phyloP scores from a whole-genome alignment of 306 rosid genomes.

The Sphenostylis stenocarpa region DNA sequence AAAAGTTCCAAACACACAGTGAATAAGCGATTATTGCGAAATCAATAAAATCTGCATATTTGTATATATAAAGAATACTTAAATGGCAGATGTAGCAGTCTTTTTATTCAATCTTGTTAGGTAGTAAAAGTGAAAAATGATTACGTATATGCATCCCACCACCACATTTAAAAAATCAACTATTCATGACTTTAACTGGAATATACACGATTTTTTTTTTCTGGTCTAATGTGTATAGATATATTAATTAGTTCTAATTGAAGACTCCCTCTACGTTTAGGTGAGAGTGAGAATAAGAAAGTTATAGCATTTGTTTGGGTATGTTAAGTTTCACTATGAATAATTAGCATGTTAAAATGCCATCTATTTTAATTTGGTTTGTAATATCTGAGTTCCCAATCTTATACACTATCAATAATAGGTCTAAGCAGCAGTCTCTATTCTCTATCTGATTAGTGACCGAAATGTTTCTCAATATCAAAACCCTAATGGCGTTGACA shows the following conservation, averaged over 20 bases:
- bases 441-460: neutral
- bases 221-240: neutral
- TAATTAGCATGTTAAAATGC: too few relatives aligned
- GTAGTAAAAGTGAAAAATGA: constrained; percentile 36
- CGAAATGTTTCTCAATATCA: neutral
- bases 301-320: too few relatives aligned
- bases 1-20: too few relatives aligned
- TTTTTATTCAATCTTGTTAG: constrained; percentile 42
- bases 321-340: too few relatives aligned
- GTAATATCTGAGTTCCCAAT: neutral
- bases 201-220: neutral
- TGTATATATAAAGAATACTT: neutral
- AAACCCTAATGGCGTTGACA: neutral
- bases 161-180: constrained; percentile 7
- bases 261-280: constrained; percentile 8
- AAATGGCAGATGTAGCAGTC: constrained; percentile 7
- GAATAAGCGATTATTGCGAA: neutral
- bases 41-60: neutral
- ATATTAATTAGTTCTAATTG: neutral
- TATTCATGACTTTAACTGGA: constrained; percentile 12
- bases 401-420: neutral
- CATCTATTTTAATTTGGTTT: neutral
- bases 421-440: neutral
- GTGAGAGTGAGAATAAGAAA: constrained; percentile 2
- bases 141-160: constrained; percentile 14